phyloP scores from a whole-genome alignment of 805 yeast species.

The Sugiyamaella mastotermitis region DNA sequence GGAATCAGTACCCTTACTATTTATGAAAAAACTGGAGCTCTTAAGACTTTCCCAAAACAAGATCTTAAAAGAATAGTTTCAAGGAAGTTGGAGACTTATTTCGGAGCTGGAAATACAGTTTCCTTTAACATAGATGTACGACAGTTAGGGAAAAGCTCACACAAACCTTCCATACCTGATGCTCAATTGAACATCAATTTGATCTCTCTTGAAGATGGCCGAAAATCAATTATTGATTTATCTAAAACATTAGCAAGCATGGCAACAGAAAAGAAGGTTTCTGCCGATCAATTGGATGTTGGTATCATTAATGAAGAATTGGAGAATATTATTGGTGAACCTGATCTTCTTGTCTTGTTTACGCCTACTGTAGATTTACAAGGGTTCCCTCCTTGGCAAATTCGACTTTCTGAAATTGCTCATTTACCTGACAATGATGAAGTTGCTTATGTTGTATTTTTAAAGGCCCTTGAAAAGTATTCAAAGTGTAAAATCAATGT shows the following conservation, averaged over 20 bases:
- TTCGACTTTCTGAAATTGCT: conserved; percentile 81
- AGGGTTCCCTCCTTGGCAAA: conserved; percentile 98
- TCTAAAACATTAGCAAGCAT: conserved; percentile 81
- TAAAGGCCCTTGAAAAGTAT: conserved; percentile 42
- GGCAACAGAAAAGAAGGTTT: conserved; percentile 54
- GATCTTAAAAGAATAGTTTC: conserved; percentile 49
- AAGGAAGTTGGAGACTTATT: conserved; percentile 60
- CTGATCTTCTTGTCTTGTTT: conserved; percentile 79
- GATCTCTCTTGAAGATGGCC: conserved; percentile 75
- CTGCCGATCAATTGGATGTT: conserved; percentile 62
- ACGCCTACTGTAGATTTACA: conserved; percentile 85
- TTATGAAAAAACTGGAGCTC: conserved; percentile 72
- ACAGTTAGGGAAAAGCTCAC: conserved; percentile 32
- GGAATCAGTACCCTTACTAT: conserved; percentile 68
- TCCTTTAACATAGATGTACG: conserved; percentile 59
- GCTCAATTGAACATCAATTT: conserved; percentile 39
- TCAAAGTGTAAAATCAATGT: conserved; percentile 81
- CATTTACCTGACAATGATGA: conserved; percentile 79
- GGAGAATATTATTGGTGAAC: conserved; percentile 83
- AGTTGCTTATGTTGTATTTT: conserved; percentile 79
- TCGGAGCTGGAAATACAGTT: conserved; percentile 67
- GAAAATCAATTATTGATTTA: conserved; percentile 81
- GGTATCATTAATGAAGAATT: conserved; percentile 54
- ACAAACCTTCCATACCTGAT: conserved; percentile 1
- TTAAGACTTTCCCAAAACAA: conserved; percentile 36